phyloP scores from a whole-genome alignment of 495 filamentous ascomycete species.

The Podospora pseudocomata region DNA sequence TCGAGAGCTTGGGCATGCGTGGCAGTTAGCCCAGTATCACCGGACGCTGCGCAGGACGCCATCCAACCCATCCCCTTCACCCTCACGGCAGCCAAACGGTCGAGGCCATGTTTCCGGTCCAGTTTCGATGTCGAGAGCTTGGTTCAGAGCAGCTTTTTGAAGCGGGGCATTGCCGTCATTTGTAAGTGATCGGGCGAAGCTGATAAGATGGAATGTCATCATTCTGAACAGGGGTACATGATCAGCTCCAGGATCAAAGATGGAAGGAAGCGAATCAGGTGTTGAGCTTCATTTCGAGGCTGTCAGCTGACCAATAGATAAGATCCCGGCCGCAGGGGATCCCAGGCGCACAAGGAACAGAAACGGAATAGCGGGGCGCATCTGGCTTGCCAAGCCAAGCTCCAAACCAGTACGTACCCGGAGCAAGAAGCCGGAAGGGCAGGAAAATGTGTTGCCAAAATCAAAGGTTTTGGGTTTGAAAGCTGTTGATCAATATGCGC shows the following conservation, averaged over 20 bases:
- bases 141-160: background rate
- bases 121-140: background rate
- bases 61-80: background rate
- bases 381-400: background rate
- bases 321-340: constrained; percentile 8
- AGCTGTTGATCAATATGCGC: background rate
- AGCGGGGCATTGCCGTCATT: background rate
- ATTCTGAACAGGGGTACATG: constrained; percentile 23
- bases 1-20: constrained; percentile 15
- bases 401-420: background rate
- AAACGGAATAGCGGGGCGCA: background rate
- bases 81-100: background rate
- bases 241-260: constrained; percentile 24
- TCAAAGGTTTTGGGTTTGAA: background rate
- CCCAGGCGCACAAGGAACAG: background rate
- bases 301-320: constrained; percentile 24
- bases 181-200: background rate
- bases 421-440: background rate
- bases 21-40: background rate
- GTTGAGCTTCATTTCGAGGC: background rate
- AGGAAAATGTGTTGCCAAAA: background rate
- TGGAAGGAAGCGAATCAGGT: constrained; percentile 23
- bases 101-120: background rate
- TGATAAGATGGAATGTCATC: constrained; percentile 25
- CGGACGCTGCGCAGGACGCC: background rate